phyloP scores from a whole-genome alignment of 176 grass and related monocot species.

The Alloteropsis semialata region DNA sequence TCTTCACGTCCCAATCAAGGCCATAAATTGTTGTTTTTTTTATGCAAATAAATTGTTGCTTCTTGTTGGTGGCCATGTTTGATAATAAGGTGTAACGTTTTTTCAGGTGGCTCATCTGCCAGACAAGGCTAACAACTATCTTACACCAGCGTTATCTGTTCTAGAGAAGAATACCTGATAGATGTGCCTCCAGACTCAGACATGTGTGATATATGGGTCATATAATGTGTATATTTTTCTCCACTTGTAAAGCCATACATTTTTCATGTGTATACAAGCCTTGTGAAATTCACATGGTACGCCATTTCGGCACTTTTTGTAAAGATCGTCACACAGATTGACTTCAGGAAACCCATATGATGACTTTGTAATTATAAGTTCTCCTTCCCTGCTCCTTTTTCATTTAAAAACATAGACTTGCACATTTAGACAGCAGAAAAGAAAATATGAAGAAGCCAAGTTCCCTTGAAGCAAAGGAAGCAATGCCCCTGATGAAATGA shows the following conservation, averaged over 20 bases:
- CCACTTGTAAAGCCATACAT: constrained; percentile 35
- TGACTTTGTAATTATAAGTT: constrained; percentile 22
- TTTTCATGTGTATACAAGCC: constrained; percentile 25
- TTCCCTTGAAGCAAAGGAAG: background rate
- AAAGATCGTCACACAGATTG: constrained; percentile 19
- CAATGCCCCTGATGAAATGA: background rate
- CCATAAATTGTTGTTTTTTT: background rate
- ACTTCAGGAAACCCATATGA: constrained; percentile 5
- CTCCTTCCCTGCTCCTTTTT: background rate
- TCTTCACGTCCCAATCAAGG: background rate
- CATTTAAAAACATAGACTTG: background rate
- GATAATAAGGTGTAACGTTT: background rate
- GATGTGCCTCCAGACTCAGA: background rate
- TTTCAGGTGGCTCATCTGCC: constrained; percentile 94
- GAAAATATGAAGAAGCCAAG: background rate
- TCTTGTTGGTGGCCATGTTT: constrained; percentile 8
- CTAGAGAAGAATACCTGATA: constrained; percentile 95
- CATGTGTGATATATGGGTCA: constrained; percentile 11
- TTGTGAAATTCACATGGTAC: constrained; percentile 27
- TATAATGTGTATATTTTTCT: constrained; percentile 39
- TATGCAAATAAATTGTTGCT: background rate
- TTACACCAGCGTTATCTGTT: constrained; percentile 88
- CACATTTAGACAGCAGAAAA: background rate
- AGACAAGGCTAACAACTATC: constrained; percentile 99
- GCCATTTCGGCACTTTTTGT: constrained; percentile 18